Percentiles rank a stretch among this genome's conserved stretches.
These are phyloP conservation scores for Rhizoctonia solani DNA, from an alignment of 1,284 basidiomycete species.

Conservation along the genomic window DNA sequence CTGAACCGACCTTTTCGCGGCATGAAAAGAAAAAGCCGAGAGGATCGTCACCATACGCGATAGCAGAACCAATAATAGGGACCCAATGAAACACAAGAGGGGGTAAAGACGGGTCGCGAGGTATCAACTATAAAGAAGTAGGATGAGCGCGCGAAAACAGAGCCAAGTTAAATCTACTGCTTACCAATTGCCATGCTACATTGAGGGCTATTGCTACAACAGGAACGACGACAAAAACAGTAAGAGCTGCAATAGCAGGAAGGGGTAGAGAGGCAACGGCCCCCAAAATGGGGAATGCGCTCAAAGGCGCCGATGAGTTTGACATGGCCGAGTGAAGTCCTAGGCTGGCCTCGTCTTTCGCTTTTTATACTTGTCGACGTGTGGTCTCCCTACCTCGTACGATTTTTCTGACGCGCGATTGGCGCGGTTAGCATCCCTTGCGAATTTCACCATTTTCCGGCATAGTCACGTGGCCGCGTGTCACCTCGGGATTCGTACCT, in stretches of 20 bases:
- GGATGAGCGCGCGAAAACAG: neutral
- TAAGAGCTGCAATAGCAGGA: slow-evolving; percentile 19
- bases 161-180: slow-evolving; percentile 41
- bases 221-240: slow-evolving; percentile 23
- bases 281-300: neutral
- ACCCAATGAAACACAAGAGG: slow-evolving; percentile 81
- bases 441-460: neutral
- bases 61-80: slow-evolving; percentile 76
- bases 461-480: slow-evolving; percentile 25
- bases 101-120: slow-evolving; percentile 61
- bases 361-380: slow-evolving; percentile 1
- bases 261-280: neutral
- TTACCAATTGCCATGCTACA: slow-evolving; percentile 62
- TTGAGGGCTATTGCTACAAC: slow-evolving; percentile 57
- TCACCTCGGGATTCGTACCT: neutral
- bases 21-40: slow-evolving; percentile 74
- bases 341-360: neutral
- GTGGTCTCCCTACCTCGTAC: slow-evolving; percentile 16
- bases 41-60: slow-evolving; percentile 79
- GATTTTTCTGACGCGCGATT: slow-evolving; percentile 29
- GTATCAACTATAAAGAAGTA: slow-evolving; percentile 52
- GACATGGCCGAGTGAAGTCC: slow-evolving; percentile 13
- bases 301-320: slow-evolving; percentile 23
- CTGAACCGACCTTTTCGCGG: slow-evolving; percentile 75
- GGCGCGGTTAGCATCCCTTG: slow-evolving; percentile 12